Evolutionary conservation across 148 eudicot genomes (phyloP), one percentile per base, ranked within the genome.

Genomic region (Rhododendron griersonianum): DNA sequence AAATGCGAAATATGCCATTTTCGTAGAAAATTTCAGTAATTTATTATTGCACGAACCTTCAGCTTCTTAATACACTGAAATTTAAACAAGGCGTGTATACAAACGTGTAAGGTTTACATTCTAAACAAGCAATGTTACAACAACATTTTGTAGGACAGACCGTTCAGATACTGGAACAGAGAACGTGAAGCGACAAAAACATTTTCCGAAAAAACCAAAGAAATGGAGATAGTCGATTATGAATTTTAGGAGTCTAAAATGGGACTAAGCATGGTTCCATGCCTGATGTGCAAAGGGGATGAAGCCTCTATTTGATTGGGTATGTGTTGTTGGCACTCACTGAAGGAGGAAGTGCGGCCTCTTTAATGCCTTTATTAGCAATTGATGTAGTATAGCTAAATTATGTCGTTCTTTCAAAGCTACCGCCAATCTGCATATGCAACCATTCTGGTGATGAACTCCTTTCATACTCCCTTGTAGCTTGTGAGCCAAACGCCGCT

Each of bases 361-460:
- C 84, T 23, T 44, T 33, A 25, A 71, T 81, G 85, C 85, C 41
- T 83, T 90, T 89, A 87, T 89, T 86, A 61, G 67, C 81, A 65
- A 79, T 63, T 47, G 48, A 80, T 59, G 61, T 25, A 48, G 81
- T n/a, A 75, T 80, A 55, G 84, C 2, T 45, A 86, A 33, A 80
- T 90, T 90, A 93, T 35, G 93, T 73, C 84, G 91, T 89, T 88
- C 98, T 89, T 83, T 93, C 94, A 83, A 93, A 94, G 86, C 92
- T 90, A 48, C 98, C 93, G 75, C 98, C 98, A 78, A 96, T 87
- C 89, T 96, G 98, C 98, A 96, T 96, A 85, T 93, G 98, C 84
- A 93, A 89, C 98, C 98, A 94, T 83, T 96, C 98, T 11, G 98
- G 96, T 78, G 98, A 92, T 85, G 98, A 85, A 77, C 86, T 91